Base-by-base conservation (phyloP, 345 rosid species). In the Excoecaria agallocha region DNA sequence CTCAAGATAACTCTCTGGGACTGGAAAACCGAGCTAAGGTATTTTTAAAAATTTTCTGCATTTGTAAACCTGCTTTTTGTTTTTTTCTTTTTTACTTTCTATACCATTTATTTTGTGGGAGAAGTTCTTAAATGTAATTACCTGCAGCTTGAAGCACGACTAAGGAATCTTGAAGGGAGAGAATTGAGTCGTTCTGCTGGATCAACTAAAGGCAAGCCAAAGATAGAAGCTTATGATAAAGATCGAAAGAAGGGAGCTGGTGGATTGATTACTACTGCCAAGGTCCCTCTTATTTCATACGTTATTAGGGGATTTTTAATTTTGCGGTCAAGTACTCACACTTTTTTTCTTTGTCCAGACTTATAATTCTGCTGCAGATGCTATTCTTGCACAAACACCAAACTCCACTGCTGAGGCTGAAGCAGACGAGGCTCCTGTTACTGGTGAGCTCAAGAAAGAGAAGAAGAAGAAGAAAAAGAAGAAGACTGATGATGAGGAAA, bases 141-240 rank as follows among this genome's bases (percentile, higher is more conserved):
- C 51, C 64, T 81, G 70, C 73, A 92, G 98, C 95, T 94, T 70
- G 98, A 91, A 85, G 87, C 93, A 60, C 77, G 98, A 57, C 79
- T 92, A 78, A 91, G 97, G 73, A 84, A 70, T 68, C 95, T 92
- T 3, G 97, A 94, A 80, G 97, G 96, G 43, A 89, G 75, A 78
- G 97, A 91, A 71, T 73, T 89, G 74, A 84, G 91, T 56, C 89
- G 85, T 3, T 84, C 92, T 52, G 91, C 97, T 64, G 98, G 97
- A 43, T 92, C 98, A 58, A 87, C 88, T 24, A 91, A 89, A 82
- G 93, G 98, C 72, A 94, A 94, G 57, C 98, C 98, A 5, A 94
- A 91, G 86, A 88, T 89, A 57, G 97, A 91, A 82, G 90, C 77
- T 61, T 90, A 91, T 81, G 91, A 92, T 79, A 92, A 91, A 77